Base-by-base conservation (phyloP, 805 yeast genomes). In the Hanseniaspora hatyaiensis region DNA sequence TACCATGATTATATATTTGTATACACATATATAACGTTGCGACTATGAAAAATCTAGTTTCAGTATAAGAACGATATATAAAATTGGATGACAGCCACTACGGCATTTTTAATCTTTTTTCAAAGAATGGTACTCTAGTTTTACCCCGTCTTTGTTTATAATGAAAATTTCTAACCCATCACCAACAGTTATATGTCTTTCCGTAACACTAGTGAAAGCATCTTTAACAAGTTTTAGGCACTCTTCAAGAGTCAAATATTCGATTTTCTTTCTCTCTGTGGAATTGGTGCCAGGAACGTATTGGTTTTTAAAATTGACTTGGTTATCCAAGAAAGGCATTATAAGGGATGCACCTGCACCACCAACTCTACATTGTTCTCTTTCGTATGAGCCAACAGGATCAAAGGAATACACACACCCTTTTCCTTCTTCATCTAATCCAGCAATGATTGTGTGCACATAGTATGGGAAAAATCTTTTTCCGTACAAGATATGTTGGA, bases 141-240 rank as follows among this genome's bases (percentile, higher is more conserved):
- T 75, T 41, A 86, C 84, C 44, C 98, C 98, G 20, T 87, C 95
- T 62, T 87, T 88, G 12, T 96, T 86, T 51, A 89, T 88, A 56
- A 92, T 83, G 54, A 82, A 69, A 41, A 92, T 80, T 65, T 92
- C 95, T 53, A 92, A 73, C 5, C 92, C 94, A 69, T 92, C 98
- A 70, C 98, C 98, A 46, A 92, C 97, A 56, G 88, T 94, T 57
- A 92, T 92, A 66, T 92, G 97, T 73, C 98, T 82, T 68, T 92
- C 98, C 16, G 97, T 89, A 18, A 96, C 98, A 8, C 96, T 86
- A 19, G 86, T 72, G 62, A 92, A 92, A 5, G 98, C 95, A 66
- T 92, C 98, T 63, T 78, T 80, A 32, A 92, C 96, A 53, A 92
- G 69, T 56, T 78, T 74, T 58, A 92, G 69, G 20, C 87, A 96